These are phyloP conservation scores for Ceratocystis cubensis DNA, from an alignment of 2,329 filamentous ascomycete genomes.

Conservation along the genomic window DNA sequence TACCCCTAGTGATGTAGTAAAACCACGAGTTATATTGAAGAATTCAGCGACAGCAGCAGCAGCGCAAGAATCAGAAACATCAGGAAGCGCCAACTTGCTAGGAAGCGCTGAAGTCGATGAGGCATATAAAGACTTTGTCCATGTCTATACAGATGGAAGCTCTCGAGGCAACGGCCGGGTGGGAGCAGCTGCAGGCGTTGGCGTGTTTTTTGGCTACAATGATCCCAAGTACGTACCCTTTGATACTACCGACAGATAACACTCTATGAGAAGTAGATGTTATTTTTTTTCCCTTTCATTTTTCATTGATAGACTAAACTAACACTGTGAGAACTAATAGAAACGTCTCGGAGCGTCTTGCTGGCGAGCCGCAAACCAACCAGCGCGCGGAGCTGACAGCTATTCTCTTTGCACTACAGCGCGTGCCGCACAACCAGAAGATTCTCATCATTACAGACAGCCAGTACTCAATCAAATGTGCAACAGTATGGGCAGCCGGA, in stretches of 20 bases:
- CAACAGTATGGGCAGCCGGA: slow-evolving; percentile 66
- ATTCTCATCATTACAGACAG: slow-evolving; percentile 80
- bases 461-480: slow-evolving; percentile 79
- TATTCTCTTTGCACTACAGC: slow-evolving; percentile 69
- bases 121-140: slow-evolving; percentile 29
- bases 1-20: background rate
- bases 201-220: slow-evolving; percentile 48
- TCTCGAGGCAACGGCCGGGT: slow-evolving; percentile 44
- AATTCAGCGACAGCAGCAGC: background rate
- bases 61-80: too few relatives aligned
- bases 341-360: slow-evolving; percentile 63
- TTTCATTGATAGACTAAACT: background rate
- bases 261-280: background rate
- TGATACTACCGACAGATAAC: background rate
- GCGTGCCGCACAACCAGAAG: slow-evolving; percentile 52
- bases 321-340: slow-evolving; percentile 25
- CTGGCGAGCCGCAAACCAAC: slow-evolving; percentile 71
- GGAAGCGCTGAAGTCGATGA: slow-evolving; percentile 12
- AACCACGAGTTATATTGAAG: background rate
- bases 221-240: slow-evolving; percentile 38
- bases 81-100: background rate
- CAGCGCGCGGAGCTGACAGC: slow-evolving; percentile 92
- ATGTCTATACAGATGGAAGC: slow-evolving; percentile 52
- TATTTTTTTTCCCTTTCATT: background rate
- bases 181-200: slow-evolving; percentile 46